These are phyloP conservation scores for Pestalotiopsis sp. DNA, from an alignment of 2,329 filamentous ascomycete species.

Conservation along the genomic window DNA sequence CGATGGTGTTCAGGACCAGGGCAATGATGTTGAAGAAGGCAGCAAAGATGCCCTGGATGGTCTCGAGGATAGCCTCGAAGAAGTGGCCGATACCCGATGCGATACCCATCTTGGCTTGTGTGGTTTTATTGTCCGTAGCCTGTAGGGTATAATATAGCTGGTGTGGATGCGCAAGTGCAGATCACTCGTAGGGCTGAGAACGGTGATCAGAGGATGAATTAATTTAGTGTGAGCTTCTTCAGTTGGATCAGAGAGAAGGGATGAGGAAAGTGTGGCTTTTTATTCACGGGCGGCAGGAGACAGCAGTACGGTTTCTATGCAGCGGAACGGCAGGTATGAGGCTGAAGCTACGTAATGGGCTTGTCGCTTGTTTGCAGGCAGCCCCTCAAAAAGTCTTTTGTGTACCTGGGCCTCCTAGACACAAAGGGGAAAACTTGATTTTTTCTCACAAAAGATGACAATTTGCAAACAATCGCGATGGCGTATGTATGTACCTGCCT, in stretches of 20 bases:
- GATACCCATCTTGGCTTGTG: slow-evolving; percentile 27
- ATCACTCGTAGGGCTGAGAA: slow-evolving; percentile 6
- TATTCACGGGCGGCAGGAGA: not conserved
- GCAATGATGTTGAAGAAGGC: slow-evolving; percentile 27
- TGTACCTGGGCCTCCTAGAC: not conserved
- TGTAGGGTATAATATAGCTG: not conserved
- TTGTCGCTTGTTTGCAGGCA: not conserved
- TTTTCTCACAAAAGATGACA: not conserved
- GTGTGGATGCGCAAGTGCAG: not conserved
- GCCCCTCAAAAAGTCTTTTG: not conserved
- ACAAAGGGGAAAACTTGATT: not conserved
- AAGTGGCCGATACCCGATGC: slow-evolving; percentile 32
- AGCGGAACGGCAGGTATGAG: not conserved
- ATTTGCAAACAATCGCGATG: not conserved
- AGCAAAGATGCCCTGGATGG: slow-evolving; percentile 26
- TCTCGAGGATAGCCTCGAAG: slow-evolving; percentile 26
- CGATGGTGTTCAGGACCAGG: slow-evolving; percentile 22
- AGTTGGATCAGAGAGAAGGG: not conserved
- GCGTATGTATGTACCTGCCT: not conserved
- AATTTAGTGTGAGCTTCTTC: not conserved
- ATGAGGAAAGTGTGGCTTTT: slow-evolving; percentile 8
- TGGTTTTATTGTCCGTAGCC: not conserved
- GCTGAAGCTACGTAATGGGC: slow-evolving; percentile 9
- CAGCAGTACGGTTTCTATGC: too few relatives aligned
- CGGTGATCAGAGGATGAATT: not conserved